These are phyloP conservation scores for Flagelloscypha sp. DNA, from an alignment of 768 basidiomycete genomes.

Conservation along the genomic window DNA sequence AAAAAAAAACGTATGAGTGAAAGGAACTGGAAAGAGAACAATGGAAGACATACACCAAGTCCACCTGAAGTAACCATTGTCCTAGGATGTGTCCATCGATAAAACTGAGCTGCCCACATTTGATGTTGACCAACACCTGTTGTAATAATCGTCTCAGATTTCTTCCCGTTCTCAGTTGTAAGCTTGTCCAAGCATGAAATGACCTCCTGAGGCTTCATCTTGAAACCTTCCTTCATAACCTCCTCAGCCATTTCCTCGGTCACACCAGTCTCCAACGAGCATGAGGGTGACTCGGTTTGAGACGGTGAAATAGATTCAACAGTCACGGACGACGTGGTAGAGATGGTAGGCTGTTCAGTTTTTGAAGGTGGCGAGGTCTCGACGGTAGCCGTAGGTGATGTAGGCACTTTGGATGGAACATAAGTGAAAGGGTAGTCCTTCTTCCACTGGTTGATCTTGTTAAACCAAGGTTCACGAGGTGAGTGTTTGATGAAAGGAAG, in stretches of 20 bases:
- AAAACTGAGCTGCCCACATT: conserved; percentile 98
- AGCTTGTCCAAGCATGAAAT: conserved; percentile 86
- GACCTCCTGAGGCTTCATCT: conserved; percentile 95
- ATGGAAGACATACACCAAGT: conserved; percentile 63
- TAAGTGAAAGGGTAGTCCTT: conserved; percentile 84
- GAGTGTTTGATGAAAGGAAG: conserved; percentile 66
- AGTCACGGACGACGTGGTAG: too few relatives aligned
- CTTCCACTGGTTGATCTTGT: conserved; percentile 81
- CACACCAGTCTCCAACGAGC: too few relatives aligned
- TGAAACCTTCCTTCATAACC: conserved; percentile 48
- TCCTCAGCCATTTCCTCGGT: too few relatives aligned
- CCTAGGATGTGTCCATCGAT: conserved; percentile 81
- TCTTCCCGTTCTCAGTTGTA: conserved; percentile 63
- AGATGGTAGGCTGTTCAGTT: too few relatives aligned
- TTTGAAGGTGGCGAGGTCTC: too few relatives aligned
- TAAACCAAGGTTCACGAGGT: conserved; percentile 75
- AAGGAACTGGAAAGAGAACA: conserved; percentile 6
- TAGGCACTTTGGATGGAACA: conserved; percentile 54
- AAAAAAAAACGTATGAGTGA: conserved; percentile 3
- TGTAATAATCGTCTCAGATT: conserved; percentile 80
- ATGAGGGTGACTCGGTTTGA: too few relatives aligned
- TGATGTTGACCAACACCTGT: conserved; percentile 99
- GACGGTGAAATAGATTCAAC: too few relatives aligned
- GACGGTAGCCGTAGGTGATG: too few relatives aligned
- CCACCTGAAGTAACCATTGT: conserved; percentile 92